Evolutionary conservation across 805 yeast genomes (phyloP).

Genomic region (Wickerhamiella sergipiensis): DNA sequence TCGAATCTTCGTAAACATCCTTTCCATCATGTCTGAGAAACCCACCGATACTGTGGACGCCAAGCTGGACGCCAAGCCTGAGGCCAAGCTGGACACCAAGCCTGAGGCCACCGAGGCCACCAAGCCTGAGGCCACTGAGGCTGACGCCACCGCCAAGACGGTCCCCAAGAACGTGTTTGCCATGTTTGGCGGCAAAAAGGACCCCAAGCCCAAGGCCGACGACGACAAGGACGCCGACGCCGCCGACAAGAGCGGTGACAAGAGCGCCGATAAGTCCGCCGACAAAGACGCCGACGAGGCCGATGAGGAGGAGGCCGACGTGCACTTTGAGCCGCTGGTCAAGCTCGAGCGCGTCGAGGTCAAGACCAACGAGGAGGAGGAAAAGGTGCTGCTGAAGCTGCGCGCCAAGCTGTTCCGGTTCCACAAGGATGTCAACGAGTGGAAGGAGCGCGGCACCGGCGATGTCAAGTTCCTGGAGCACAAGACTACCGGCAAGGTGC

Average conservation of each 20-base stretch:
- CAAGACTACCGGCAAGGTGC: conserved; percentile 65
- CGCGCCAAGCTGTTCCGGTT: conserved; percentile 92
- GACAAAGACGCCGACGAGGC: conserved; percentile 34
- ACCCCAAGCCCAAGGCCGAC: conserved; percentile 37
- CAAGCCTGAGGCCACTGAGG: conserved; percentile 24
- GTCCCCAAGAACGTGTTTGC: conserved; percentile 54
- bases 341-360: conserved; percentile 92
- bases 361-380: conserved; percentile 88
- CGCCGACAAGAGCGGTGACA: conserved; percentile 13
- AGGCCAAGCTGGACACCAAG: neutral
- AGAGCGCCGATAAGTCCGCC: conserved; percentile 25
- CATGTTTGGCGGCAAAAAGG: conserved; percentile 88
- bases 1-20: neutral
- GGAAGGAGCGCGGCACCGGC: conserved; percentile 99
- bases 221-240: conserved; percentile 25
- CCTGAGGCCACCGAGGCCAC: conserved; percentile 38
- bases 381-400: conserved; percentile 68
- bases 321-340: conserved; percentile 93
- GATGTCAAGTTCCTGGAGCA: conserved; percentile 93
- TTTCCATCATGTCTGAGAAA: neutral
- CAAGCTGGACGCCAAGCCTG: neutral
- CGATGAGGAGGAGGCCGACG: conserved; percentile 60
- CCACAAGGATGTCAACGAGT: conserved; percentile 47
- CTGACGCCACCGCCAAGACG: conserved; percentile 5
- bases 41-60: neutral